Evolutionary conservation across 2,329 filamentous ascomycete species (phyloP).

Genomic region (Coniochaeta sp.): DNA sequence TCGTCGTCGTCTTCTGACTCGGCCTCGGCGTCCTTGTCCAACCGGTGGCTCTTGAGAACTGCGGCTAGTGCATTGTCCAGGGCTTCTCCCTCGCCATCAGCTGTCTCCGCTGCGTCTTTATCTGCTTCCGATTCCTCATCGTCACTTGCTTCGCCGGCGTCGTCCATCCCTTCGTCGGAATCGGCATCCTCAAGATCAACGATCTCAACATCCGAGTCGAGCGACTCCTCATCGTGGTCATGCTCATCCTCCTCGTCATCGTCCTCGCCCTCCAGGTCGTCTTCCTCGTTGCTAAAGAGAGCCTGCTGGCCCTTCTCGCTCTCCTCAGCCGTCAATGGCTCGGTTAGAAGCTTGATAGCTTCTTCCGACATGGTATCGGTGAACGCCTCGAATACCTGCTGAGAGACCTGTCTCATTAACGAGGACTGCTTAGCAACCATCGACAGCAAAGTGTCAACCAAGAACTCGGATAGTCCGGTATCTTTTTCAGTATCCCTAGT

Average conservation of each 20-base stretch:
- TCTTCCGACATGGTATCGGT: conserved; percentile 65
- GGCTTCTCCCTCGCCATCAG: conserved; percentile 33
- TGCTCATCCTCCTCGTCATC: conserved; percentile 32
- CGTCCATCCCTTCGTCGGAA: conserved; percentile 19
- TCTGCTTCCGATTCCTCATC: conserved; percentile 37
- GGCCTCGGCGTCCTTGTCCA: conserved; percentile 51
- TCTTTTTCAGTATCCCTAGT: conserved; percentile 48
- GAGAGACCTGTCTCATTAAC: conserved; percentile 77
- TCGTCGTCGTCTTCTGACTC: conserved; percentile 57
- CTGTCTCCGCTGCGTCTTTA: conserved; percentile 31
- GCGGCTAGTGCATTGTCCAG: conserved; percentile 71
- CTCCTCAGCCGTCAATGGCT: conserved; percentile 73
- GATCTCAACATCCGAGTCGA: conserved; percentile 37
- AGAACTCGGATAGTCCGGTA: conserved; percentile 56
- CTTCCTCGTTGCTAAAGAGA: conserved; percentile 68
- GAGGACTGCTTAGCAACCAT: conserved; percentile 81
- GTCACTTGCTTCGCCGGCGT: conserved; percentile 26
- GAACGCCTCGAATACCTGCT: conserved; percentile 83
- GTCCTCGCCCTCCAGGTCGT: conserved; percentile 47
- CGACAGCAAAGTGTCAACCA: conserved; percentile 85
- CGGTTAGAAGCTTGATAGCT: conserved; percentile 58
- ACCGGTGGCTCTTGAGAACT: conserved; percentile 65
- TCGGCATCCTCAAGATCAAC: conserved; percentile 32
- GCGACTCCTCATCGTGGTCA: conserved; percentile 30
- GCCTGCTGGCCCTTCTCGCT: conserved; percentile 77